Conservation (phyloP, 2,329 filamentous ascomycete genomes). For the Alternaria arborescens region DNA sequence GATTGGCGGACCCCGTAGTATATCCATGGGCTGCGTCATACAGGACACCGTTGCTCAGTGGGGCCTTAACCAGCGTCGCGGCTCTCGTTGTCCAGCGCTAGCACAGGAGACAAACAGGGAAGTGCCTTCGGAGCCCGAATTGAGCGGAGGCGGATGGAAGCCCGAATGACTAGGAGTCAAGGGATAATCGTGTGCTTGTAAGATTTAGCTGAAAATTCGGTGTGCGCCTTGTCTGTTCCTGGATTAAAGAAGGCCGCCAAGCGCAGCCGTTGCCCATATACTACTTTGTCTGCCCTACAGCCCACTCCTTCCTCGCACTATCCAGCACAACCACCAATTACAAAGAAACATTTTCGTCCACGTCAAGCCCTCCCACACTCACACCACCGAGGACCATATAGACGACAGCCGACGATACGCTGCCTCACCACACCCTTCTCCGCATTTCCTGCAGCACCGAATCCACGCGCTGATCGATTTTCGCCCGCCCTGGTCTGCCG, state of each 20-base stretch:
- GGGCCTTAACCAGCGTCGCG: slow-evolving; percentile 18
- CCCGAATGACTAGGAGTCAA: slow-evolving; percentile 16
- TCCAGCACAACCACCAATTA: slow-evolving; percentile 5
- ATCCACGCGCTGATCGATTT: slow-evolving; percentile 9
- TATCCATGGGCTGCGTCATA: slow-evolving; percentile 16
- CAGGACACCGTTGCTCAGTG: slow-evolving; percentile 16
- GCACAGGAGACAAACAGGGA: slow-evolving; percentile 20
- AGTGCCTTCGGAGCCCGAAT: slow-evolving; percentile 17
- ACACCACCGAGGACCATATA: neutral
- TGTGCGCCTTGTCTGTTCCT: slow-evolving; percentile 20
- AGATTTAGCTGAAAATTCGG: slow-evolving; percentile 20
- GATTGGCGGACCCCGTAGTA: slow-evolving; percentile 13
- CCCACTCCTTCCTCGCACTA: slow-evolving; percentile 5
- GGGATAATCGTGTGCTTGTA: slow-evolving; percentile 16
- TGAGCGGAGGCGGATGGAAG: slow-evolving; percentile 11
- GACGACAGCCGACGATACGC: neutral
- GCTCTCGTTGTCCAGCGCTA: slow-evolving; percentile 13
- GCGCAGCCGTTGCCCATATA: slow-evolving; percentile 15
- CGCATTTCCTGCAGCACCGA: slow-evolving; percentile 14
- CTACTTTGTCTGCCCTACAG: slow-evolving; percentile 7
- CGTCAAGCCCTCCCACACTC: slow-evolving; percentile 1
- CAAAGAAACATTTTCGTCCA: neutral
- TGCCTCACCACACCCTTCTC: slow-evolving; percentile 14
- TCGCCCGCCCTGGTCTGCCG: slow-evolving; percentile 25
- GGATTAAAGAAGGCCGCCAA: slow-evolving; percentile 5